Conservation (phyloP, 2,329 filamentous ascomycete genomes). For the Alternaria alternata region DNA sequence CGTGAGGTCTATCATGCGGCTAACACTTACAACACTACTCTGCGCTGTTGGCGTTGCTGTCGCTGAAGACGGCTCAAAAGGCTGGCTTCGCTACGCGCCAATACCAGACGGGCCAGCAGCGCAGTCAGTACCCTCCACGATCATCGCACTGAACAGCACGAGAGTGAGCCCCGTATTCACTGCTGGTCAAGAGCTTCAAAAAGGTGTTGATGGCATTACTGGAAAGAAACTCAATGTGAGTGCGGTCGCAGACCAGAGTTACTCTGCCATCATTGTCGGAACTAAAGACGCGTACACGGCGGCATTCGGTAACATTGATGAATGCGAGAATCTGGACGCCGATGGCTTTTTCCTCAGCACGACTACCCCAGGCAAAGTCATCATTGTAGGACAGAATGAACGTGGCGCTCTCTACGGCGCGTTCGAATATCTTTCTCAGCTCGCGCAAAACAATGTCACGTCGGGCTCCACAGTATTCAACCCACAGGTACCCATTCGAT, state of each 20-base stretch:
- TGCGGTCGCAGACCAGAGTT: constrained; percentile 23
- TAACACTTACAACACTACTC: constrained; percentile 8
- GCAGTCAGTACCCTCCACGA: constrained; percentile 57
- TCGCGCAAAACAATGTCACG: constrained; percentile 67
- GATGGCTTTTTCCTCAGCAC: constrained; percentile 70
- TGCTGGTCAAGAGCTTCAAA: constrained; percentile 66
- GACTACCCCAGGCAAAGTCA: constrained; percentile 54
- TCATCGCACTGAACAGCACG: constrained; percentile 64
- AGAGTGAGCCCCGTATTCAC: constrained; percentile 65
- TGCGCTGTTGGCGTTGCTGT: constrained; percentile 1
- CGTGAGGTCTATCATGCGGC: constrained; percentile 12
- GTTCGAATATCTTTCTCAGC: constrained; percentile 71
- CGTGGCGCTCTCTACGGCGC: constrained; percentile 73
- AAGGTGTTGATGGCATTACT: constrained; percentile 66
- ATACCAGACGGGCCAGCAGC: constrained; percentile 53
- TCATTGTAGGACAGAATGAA: constrained; percentile 71
- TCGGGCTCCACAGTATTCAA: constrained; percentile 60
- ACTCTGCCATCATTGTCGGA: constrained; percentile 58
- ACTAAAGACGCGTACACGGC: constrained; percentile 57
- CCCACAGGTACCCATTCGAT: constrained; percentile 69
- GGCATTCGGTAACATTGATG: constrained; percentile 44
- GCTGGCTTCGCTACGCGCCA: constrained; percentile 71
- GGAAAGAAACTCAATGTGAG: constrained; percentile 56
- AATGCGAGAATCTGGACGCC: constrained; percentile 55
- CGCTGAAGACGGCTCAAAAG: constrained; percentile 68